Evolutionary conservation across 208 protist species (phyloP), one percentile per base, ranked within the genome.

Genomic region (Angomonas ambiguus): DNA sequence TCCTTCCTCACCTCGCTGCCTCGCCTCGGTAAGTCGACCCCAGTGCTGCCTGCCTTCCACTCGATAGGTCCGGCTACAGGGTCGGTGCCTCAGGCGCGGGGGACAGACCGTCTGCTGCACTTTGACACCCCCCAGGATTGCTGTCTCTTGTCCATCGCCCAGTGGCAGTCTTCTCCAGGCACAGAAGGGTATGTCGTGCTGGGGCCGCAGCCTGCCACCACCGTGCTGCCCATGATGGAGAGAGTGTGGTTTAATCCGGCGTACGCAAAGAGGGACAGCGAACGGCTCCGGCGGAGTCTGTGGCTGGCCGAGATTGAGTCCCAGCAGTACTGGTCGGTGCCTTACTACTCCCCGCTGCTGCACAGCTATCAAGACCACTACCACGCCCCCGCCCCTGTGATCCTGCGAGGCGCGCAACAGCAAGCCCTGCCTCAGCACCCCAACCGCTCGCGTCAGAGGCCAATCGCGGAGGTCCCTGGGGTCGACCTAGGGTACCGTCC

Each of bases 151-250:
- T 42, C 63, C 0, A 69, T 59, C 16, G 56, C 63, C 35, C 35
- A 34, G 42, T 78, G 72, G 61, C 62, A 67, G 32, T n/a, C n/a
- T n/a, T n/a, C n/a, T n/a, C n/a, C 65, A 53, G 27, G 42, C 20
- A 41, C 57, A 18, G 0, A 1, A 22, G 1, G 28, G 30, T 3
- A 30, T 11, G 0, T 70, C 2, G 55, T 61, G 70, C 72, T 67
- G 51, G 67, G 71, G 24, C 73, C 74, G 0, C 64, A 80, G 48
- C 80, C 72, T 2, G 51, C 68, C 58, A 76, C 80, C 42, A 74
- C 76, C 27, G 76, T 66, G 48, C 68, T 86, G 28, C 69, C 72
- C 16, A 73, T 70, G 0, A 58, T 77, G n/a, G 67, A 86, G 67
- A 72, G 76, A 1, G 45, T 82, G 10, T 41, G 82, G 22, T 62